Evolutionary conservation across 345 rosid genomes (phyloP).

Genomic region (Citrus medica): DNA sequence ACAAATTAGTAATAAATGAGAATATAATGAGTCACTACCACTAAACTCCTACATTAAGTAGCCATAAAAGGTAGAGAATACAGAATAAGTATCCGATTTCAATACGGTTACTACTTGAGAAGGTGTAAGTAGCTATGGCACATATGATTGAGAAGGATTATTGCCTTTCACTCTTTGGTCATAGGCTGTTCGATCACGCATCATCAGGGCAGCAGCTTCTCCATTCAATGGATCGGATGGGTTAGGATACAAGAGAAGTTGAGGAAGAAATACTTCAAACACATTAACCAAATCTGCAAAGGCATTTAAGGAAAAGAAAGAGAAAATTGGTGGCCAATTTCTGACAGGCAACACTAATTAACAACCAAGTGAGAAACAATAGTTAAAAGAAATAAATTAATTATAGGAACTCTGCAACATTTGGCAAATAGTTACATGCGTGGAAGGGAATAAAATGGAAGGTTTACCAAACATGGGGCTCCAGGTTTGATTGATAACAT

Average conservation of each 20-base stretch:
- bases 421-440: background rate
- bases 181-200: conserved; percentile 82
- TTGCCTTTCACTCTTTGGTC: conserved; percentile 89
- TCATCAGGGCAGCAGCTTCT: conserved; percentile 95
- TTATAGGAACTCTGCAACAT: background rate
- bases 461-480: conserved; percentile 97
- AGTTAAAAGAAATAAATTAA: background rate
- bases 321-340: background rate
- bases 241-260: conserved; percentile 95
- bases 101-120: background rate
- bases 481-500: conserved; percentile 97
- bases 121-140: background rate
- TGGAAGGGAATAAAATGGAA: background rate
- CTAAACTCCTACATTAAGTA: background rate
- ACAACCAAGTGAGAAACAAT: conserved; percentile 5
- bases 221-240: conserved; percentile 96
- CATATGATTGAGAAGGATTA: background rate
- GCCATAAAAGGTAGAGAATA: background rate
- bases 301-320: background rate
- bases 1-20: background rate
- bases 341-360: background rate
- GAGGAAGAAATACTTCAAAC: conserved; percentile 96
- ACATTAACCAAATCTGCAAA: conserved; percentile 90
- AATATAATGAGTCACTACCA: background rate
- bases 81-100: background rate